Percentiles rank a stretch among this genome's conserved stretches.
Evolutionary conservation across 2,329 filamentous ascomycete species (phyloP).

Genomic region (Cadophora gregata): DNA sequence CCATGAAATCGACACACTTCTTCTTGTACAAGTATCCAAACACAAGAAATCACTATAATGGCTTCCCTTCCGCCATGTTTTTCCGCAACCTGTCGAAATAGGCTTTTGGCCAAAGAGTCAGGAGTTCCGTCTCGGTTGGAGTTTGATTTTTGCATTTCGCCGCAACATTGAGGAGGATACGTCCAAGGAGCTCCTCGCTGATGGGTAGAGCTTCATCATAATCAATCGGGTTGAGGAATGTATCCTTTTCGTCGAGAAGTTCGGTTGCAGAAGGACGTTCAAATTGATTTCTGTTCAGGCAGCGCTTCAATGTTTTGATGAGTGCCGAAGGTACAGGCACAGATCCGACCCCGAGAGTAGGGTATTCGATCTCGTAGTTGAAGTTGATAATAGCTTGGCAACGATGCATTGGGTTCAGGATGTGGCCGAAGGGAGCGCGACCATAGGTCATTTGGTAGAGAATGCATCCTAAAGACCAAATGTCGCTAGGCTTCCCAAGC

Average conservation of each 20-base stretch:
- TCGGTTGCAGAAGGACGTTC: slow-evolving; percentile 68
- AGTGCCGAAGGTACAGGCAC: slow-evolving; percentile 63
- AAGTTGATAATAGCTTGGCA: slow-evolving; percentile 88
- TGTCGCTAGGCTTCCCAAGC: slow-evolving; percentile 91
- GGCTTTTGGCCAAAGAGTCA: slow-evolving; percentile 62
- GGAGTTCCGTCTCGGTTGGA: slow-evolving; percentile 62
- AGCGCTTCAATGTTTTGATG: slow-evolving; percentile 66
- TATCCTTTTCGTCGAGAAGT: slow-evolving; percentile 62
- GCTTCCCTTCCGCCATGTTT: slow-evolving; percentile 37
- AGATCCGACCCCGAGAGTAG: slow-evolving; percentile 70
- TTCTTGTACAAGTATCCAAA: background rate
- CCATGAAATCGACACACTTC: background rate
- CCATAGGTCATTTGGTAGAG: slow-evolving; percentile 98
- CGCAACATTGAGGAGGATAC: slow-evolving; percentile 68
- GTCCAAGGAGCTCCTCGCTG: slow-evolving; percentile 64
- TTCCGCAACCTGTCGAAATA: slow-evolving; percentile 64
- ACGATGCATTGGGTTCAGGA: slow-evolving; percentile 82
- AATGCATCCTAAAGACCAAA: slow-evolving; percentile 96
- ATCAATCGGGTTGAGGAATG: slow-evolving; percentile 68
- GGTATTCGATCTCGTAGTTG: slow-evolving; percentile 75
- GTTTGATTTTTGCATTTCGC: slow-evolving; percentile 62
- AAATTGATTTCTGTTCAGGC: slow-evolving; percentile 66
- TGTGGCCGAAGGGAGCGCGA: slow-evolving; percentile 93
- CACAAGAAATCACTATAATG: slow-evolving; percentile 20
- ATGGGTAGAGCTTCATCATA: slow-evolving; percentile 62